Base-by-base conservation (phyloP, 176 grass and related monocot species). In the Rhipidocladum racemiflorum region DNA sequence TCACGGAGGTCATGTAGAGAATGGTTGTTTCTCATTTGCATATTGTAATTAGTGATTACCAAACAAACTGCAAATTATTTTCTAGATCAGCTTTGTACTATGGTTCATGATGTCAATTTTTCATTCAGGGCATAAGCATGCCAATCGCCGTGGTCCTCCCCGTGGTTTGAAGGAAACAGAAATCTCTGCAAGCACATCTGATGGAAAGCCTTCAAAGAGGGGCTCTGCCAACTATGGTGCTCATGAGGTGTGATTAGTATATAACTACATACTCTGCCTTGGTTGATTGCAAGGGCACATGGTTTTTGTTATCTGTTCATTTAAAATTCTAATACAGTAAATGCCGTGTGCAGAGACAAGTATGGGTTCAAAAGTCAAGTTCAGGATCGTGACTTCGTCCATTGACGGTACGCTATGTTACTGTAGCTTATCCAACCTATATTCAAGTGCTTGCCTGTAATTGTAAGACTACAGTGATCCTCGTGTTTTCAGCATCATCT, bases 321-420 rank as follows among this genome's bases (percentile, higher is more conserved):
- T 16, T 28, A 55, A 53, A 69, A 28, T 72, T 46, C 44, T 61
- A 70, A 81, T 76, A 61, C 28, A 24, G 54, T 77, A 39, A 62
- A 86, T 74, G 34, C 13, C 27, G 25, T 88, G 2, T 85, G 88
- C 91, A 99, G 97, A 90, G 88, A 84, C 97, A 99, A 89, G 91
- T 99, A 51, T 99, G 97, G 97, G 93, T 99, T 93, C 97, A 99
- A 84, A 99, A 99, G 86, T 88, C 97, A 70, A 92, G 97, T 65
- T 91, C 89, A 7, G 93, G 85, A 2, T 90, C 97, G 4, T 99
- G 75, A 99, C 65, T 84, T 85, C 81, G 50, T 40, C n/a, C 63
- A 61, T 79, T 50, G 65, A 86, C 27, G 72, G 92, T 99, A 88
- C 56, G 38, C 21, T 84, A 74, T 62, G 45, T 68, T 65, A 40